Evolutionary conservation across 1,139 yeast genomes (phyloP).

Genomic region (Taiozyma onychis): DNA sequence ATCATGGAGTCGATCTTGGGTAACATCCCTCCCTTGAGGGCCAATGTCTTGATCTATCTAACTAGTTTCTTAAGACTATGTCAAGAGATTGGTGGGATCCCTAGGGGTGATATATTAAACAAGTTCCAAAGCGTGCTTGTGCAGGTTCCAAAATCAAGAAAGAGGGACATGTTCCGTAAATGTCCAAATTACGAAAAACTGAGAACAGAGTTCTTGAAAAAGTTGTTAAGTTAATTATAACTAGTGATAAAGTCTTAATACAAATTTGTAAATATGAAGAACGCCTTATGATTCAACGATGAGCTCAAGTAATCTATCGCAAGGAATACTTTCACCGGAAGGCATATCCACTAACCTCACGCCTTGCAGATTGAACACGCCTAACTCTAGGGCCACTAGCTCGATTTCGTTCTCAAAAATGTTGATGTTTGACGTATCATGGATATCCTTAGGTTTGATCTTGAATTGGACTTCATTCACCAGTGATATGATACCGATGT

Average conservation of each 20-base stretch:
- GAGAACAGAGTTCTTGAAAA: constrained; percentile 24
- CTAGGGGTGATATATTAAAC: constrained; percentile 13
- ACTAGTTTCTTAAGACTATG: constrained; percentile 31
- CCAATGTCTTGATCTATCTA: constrained; percentile 35
- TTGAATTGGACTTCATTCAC: constrained; percentile 52
- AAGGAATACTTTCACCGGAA: constrained; percentile 67
- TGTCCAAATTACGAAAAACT: constrained; percentile 21
- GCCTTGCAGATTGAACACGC: constrained; percentile 62
- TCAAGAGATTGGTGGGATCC: constrained; percentile 22
- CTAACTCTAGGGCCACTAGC: constrained; percentile 58
- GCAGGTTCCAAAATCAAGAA: constrained; percentile 24
- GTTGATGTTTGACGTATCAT: constrained; percentile 42
- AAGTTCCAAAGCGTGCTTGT: constrained; percentile 28
- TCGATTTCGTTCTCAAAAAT: constrained; percentile 62
- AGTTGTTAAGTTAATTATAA: constrained; percentile 14
- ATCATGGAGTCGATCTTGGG: constrained; percentile 28
- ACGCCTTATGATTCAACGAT: constrained; percentile 37
- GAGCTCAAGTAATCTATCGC: constrained; percentile 67
- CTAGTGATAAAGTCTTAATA: neutral
- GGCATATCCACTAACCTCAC: constrained; percentile 55
- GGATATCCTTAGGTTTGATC: constrained; percentile 9
- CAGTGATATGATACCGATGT: constrained; percentile 50
- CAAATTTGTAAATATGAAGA: neutral
- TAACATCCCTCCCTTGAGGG: constrained; percentile 32
- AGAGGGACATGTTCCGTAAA: constrained; percentile 15